These are phyloP conservation scores for Talaromyces ruber DNA, from an alignment of 495 filamentous ascomycete genomes.

Conservation along the genomic window DNA sequence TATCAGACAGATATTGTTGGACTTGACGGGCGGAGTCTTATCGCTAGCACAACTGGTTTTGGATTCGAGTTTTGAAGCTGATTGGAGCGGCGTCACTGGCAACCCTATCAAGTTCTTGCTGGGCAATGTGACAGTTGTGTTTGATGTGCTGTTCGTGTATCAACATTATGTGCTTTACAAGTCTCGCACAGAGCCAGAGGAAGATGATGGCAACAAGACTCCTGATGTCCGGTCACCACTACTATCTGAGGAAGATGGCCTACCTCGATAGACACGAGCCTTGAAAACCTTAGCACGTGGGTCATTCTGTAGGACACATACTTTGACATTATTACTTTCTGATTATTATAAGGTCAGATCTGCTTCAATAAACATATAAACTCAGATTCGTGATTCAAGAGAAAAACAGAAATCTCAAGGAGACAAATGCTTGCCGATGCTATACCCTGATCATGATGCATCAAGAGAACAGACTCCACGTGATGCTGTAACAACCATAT, in stretches of 20 bases:
- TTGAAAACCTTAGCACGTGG: not conserved
- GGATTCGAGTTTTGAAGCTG: conserved; percentile 73
- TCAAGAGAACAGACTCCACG: conserved; percentile 11
- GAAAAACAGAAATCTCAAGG: not conserved
- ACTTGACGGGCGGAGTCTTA: conserved; percentile 72
- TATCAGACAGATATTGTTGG: conserved; percentile 78
- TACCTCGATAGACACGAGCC: not conserved
- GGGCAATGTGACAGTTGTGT: conserved; percentile 74
- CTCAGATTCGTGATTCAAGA: not conserved
- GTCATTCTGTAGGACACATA: not conserved
- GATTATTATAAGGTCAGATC: not conserved
- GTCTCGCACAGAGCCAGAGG: conserved; percentile 13
- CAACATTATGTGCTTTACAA: conserved; percentile 83
- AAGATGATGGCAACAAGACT: conserved; percentile 10
- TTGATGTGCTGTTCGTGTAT: conserved; percentile 73
- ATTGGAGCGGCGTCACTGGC: conserved; percentile 84
- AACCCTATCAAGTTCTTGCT: conserved; percentile 88
- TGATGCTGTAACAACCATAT: not conserved
- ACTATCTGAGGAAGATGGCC: not conserved
- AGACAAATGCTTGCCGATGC: not conserved
- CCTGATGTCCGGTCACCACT: conserved; percentile 7
- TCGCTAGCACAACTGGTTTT: conserved; percentile 74
- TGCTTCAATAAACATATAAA: not conserved
- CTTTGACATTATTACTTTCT: not conserved
- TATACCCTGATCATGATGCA: not conserved